Evolutionary conservation across 2,329 filamentous ascomycete genomes (phyloP), one percentile per base, ranked within the genome.

Genomic region (Ceratocystis huliohia): DNA sequence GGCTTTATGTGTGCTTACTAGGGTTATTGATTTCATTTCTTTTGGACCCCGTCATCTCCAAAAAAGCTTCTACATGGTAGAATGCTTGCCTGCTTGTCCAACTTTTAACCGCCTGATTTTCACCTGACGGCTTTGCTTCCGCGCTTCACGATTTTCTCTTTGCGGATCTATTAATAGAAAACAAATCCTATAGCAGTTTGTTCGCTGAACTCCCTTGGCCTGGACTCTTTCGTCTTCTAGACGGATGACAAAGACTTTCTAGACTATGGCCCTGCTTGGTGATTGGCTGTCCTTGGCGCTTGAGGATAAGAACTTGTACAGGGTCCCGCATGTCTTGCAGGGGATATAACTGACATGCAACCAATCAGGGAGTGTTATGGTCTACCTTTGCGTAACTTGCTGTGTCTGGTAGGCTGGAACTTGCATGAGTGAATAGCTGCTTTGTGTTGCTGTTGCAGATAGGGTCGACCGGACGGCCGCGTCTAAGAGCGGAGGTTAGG

Each of bases 271-370:
- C 22, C 30, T 62, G 61, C n/a, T 61, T 28, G 8, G 15, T 59
- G 56, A 59, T 59, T 59, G 56, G 56, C 56, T 37, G 56, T 17
- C 17, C 30, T n/a, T 59, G 28, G 56, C 56, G 56, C 56, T 59
- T 59, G 56, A 20, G 56, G 33, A 30, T 30, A 37, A n/a, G 5
- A 41, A 15, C 37, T 15, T 59, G 28, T 30, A n/a, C 56, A 33
- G 13, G 48, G 17, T 25, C 20, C n/a, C 7, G 17, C 28, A 59
- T 41, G 37, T 41, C 37, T 15, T 41, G 15, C 37, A 30, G 50
- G 50, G 20, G 20, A 59, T 37, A 59, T 59, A 30, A 37, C 56
- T 59, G 56, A 37, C 28, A n/a, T 37, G 28, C 56, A 59, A 28
- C 56, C 56, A 59, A 59, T 59, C 28, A 59, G 56, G 56, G 4